phyloP scores from a whole-genome alignment of 176 grass and related monocot species.

The Aegilops speltoides region DNA sequence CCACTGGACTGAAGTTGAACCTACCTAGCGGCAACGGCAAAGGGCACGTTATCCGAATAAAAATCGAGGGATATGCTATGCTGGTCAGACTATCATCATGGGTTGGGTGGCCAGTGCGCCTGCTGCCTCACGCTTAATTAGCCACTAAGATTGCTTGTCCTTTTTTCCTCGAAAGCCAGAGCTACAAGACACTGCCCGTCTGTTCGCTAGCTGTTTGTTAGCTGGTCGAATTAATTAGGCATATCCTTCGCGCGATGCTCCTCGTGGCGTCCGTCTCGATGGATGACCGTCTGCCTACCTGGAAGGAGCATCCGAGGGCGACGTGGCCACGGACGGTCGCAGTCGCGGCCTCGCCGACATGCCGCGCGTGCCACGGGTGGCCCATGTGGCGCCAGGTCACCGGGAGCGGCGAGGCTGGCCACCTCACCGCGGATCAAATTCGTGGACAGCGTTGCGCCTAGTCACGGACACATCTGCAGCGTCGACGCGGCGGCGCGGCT shows the following conservation, averaged over 20 bases:
- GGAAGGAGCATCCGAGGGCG: neutral
- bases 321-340: neutral
- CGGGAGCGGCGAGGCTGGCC: neutral
- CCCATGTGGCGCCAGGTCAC: conserved; percentile 18
- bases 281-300: neutral
- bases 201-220: neutral
- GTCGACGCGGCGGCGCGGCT: neutral
- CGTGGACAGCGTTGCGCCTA: neutral
- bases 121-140: conserved; percentile 18
- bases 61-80: conserved; percentile 26
- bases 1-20: neutral
- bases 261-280: neutral
- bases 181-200: neutral
- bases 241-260: neutral
- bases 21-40: neutral
- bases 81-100: neutral
- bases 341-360: neutral
- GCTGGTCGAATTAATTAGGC: neutral
- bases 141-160: neutral
- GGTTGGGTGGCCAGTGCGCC: conserved; percentile 3
- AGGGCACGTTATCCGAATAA: conserved; percentile 40
- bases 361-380: neutral
- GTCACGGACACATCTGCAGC: conserved; percentile 6
- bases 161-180: neutral
- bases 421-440: neutral